Evolutionary conservation across 768 basidiomycete genomes (phyloP).

Genomic region (Mycena galopus): DNA sequence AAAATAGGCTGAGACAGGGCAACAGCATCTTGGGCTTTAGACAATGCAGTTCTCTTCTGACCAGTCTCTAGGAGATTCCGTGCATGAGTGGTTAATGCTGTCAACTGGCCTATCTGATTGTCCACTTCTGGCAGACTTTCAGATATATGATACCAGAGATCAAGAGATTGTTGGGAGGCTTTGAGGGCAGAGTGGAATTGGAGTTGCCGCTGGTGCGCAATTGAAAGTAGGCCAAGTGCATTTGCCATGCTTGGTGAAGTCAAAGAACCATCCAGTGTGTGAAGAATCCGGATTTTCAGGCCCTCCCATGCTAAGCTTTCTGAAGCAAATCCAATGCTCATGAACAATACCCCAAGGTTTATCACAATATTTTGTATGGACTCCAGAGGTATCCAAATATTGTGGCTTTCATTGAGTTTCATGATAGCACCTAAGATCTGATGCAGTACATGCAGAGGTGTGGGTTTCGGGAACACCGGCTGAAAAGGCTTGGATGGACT

Average conservation of each 20-base stretch:
- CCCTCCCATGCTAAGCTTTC: not conserved
- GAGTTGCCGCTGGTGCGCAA: not conserved
- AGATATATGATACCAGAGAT: not conserved
- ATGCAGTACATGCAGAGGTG: not conserved
- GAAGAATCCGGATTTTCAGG: slow-evolving; percentile 3
- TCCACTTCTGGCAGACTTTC: not conserved
- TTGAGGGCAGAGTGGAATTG: slow-evolving; percentile 2
- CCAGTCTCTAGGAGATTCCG: not conserved
- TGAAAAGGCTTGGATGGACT: not conserved
- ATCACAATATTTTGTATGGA: not conserved
- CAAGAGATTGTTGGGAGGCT: slow-evolving; percentile 19
- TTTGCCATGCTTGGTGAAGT: not conserved
- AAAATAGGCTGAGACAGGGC: not conserved
- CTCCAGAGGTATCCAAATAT: not conserved
- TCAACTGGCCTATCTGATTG: not conserved
- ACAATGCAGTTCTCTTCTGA: not conserved
- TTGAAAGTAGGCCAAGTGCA: not conserved
- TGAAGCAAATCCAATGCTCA: not conserved
- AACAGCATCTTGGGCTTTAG: slow-evolving; percentile 1
- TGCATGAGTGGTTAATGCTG: not conserved
- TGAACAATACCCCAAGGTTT: not conserved
- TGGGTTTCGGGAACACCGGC: not conserved
- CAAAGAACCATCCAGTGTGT: not conserved
- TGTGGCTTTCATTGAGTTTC: not conserved
- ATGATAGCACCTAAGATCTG: not conserved